Evolutionary conservation across 148 eudicot species (phyloP).

Genomic region (Bassia scoparia): DNA sequence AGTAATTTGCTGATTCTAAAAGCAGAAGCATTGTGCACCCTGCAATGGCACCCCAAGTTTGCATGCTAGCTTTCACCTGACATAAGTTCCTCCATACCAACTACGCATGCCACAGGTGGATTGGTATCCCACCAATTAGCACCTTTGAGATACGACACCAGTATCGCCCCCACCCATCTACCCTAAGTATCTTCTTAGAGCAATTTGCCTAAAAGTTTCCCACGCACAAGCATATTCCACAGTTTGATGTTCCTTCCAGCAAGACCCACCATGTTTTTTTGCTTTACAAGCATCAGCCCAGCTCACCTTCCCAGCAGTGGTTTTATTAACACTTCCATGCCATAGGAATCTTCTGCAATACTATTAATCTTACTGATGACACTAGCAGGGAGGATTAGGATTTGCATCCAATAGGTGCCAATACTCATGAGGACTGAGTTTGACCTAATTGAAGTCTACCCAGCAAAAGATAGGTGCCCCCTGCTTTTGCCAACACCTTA

Average conservation of each 20-base stretch:
- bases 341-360: background rate
- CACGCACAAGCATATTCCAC: background rate
- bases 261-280: background rate
- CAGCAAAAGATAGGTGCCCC: background rate
- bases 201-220: background rate
- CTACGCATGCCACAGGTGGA: background rate
- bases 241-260: background rate
- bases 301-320: background rate
- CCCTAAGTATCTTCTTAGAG: background rate
- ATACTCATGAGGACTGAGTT: background rate
- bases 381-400: background rate
- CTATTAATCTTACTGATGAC: background rate
- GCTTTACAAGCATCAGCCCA: background rate
- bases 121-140: background rate
- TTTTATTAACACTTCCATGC: background rate
- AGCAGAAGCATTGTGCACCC: background rate
- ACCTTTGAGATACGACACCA: background rate
- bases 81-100: background rate
- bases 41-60: background rate
- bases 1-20: too few relatives aligned
- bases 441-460: background rate
- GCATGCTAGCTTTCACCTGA: background rate
- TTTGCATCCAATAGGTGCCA: background rate
- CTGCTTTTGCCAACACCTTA: background rate
- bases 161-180: background rate